Conservation (phyloP, 2,329 filamentous ascomycete genomes). For the Venturia aucupariae region DNA sequence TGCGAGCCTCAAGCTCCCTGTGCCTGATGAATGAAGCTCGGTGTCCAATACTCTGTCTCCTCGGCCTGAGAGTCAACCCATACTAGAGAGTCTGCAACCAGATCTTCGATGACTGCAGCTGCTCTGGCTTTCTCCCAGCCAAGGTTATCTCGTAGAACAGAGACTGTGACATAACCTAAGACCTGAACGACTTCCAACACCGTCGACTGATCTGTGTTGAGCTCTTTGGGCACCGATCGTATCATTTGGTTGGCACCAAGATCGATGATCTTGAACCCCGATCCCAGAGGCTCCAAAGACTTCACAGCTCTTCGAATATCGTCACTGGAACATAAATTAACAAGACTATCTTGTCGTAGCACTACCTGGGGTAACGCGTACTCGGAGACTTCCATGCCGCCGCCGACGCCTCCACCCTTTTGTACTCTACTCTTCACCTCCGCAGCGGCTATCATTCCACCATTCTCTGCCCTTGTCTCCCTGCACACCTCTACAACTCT, state of each 20-base stretch:
- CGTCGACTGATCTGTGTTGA: conserved; percentile 87
- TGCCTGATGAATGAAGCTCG: conserved; percentile 30
- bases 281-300: conserved; percentile 77
- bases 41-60: conserved; percentile 93
- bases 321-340: conserved; percentile 45
- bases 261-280: conserved; percentile 73
- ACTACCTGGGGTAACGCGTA: conserved; percentile 31
- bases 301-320: conserved; percentile 85
- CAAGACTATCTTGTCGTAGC: neutral
- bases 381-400: conserved; percentile 70
- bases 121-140: conserved; percentile 76
- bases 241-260: conserved; percentile 84
- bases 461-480: conserved; percentile 79
- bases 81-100: conserved; percentile 79
- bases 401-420: conserved; percentile 63
- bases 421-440: conserved; percentile 72
- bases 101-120: conserved; percentile 82
- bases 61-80: conserved; percentile 80
- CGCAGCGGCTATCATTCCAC: conserved; percentile 74
- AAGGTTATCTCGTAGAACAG: conserved; percentile 80
- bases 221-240: conserved; percentile 84
- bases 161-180: conserved; percentile 79
- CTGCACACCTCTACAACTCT: conserved; percentile 88
- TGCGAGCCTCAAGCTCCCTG: neutral
- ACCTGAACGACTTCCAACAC: conserved; percentile 88